These are phyloP conservation scores for Eimeria acervulina DNA, from an alignment of 169 alveolate species.

Conservation along the genomic window DNA sequence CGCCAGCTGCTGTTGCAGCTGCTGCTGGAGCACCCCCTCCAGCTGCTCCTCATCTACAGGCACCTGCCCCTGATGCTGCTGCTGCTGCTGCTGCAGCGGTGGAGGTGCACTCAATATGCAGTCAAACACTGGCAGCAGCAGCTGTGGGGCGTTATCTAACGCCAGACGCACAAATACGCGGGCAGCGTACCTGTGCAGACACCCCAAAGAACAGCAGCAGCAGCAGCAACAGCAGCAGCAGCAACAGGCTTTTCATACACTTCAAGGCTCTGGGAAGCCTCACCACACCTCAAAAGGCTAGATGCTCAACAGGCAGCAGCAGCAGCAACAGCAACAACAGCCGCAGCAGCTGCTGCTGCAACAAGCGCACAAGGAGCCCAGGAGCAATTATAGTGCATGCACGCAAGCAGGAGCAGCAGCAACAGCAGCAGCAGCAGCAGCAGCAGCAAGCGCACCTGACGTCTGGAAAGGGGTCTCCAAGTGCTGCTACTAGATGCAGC, in stretches of 20 bases:
- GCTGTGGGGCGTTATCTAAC: constrained; percentile 8
- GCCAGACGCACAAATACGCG: constrained; percentile 68
- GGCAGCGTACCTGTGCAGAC: constrained; percentile 60
- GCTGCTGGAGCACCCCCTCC: too few relatives aligned
- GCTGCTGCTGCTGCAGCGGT: constrained; percentile 8
- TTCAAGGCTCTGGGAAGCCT: not conserved
- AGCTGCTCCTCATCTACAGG: too few relatives aligned
- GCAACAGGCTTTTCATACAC: not conserved
- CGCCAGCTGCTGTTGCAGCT: not conserved
- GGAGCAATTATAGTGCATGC: too few relatives aligned
- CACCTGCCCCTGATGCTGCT: too few relatives aligned
- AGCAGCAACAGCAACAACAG: constrained; percentile 21
- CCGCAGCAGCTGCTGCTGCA: constrained; percentile 35
- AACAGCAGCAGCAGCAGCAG: constrained; percentile 22
- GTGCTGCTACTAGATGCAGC: constrained; percentile 33
- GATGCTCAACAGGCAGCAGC: too few relatives aligned
- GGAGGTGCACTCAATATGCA: constrained; percentile 26
- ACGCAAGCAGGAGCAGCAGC: not conserved
- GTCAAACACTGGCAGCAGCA: constrained; percentile 63
- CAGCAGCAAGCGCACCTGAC: constrained; percentile 43
- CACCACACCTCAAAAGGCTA: too few relatives aligned
- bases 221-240: not conserved
- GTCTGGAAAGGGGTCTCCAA: constrained; percentile 16
- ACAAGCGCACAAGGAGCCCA: constrained; percentile 15
- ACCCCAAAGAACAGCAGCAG: not conserved